Evolutionary conservation across 179 eudicot species (phyloP).

Genomic region (Beta corolliflora): DNA sequence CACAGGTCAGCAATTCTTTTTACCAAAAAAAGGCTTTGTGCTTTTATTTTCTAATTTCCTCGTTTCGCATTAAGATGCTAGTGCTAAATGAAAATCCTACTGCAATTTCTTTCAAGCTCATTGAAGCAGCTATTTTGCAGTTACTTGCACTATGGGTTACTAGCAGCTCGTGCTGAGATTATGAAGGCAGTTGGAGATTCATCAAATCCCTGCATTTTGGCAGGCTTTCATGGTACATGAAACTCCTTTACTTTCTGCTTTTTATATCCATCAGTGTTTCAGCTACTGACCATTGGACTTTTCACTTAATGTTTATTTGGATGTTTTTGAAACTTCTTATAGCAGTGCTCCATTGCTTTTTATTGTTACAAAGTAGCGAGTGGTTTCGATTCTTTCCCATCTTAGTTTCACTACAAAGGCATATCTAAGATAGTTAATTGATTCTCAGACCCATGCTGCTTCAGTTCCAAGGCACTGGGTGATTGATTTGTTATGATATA

Average conservation of each 20-base stretch:
- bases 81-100: background rate
- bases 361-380: background rate
- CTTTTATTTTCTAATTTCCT: background rate
- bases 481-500: background rate
- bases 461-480: background rate
- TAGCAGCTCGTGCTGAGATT: slow-evolving; percentile 98
- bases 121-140: slow-evolving; percentile 41
- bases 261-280: background rate
- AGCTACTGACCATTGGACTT: background rate
- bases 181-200: slow-evolving; percentile 57
- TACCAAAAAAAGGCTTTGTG: background rate
- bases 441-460: background rate
- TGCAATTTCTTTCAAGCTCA: slow-evolving; percentile 13
- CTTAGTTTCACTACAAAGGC: background rate
- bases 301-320: background rate
- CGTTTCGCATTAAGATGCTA: background rate
- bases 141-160: slow-evolving; percentile 86
- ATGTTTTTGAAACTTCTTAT: slow-evolving; percentile 3
- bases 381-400: background rate
- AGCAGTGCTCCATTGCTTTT: background rate
- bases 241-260: background rate
- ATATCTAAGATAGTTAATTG: background rate
- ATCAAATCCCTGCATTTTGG: slow-evolving; percentile 77
- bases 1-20: slow-evolving; percentile 62
- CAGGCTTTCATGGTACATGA: slow-evolving; percentile 65